Evolutionary conservation across 176 grass and related monocot species (phyloP).

Genomic region (Canna indica): DNA sequence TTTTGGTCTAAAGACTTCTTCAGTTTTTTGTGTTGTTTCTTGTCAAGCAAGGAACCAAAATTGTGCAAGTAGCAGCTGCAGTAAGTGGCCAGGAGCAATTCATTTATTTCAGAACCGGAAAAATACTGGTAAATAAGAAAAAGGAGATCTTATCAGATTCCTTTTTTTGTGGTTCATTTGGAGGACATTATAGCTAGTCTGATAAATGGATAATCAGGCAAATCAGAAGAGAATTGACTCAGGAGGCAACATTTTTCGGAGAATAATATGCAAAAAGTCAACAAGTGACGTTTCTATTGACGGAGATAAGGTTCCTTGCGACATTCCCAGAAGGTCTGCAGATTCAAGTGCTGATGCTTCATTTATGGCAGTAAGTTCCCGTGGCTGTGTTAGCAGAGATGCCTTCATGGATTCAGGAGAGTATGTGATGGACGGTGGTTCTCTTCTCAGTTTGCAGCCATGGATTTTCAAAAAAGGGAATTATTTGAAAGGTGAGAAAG

Average conservation of each 20-base stretch:
- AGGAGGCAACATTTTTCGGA: constrained; percentile 27
- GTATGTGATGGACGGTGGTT: constrained; percentile 55
- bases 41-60: not conserved
- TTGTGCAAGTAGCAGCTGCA: not conserved
- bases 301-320: constrained; percentile 50
- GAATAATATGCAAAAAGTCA: constrained; percentile 36
- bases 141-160: not conserved
- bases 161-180: not conserved
- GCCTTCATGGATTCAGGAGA: constrained; percentile 28
- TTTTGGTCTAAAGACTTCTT: not conserved
- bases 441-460: constrained; percentile 87
- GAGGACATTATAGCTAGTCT: too few relatives aligned
- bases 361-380: constrained; percentile 17
- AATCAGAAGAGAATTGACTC: constrained; percentile 26
- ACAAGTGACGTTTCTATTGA: constrained; percentile 20
- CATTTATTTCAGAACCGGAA: not conserved
- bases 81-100: not conserved
- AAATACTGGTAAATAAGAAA: not conserved
- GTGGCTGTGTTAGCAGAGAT: constrained; percentile 14
- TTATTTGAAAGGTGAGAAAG: constrained; percentile 25
- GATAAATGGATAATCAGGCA: constrained; percentile 47
- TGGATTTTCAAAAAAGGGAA: constrained; percentile 76
- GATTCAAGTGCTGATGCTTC: constrained; percentile 7
- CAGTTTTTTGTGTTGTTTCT: not conserved
- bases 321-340: constrained; percentile 35